Base-by-base conservation (phyloP, 352 stramenopile species). In the Pythium coloratum region DNA sequence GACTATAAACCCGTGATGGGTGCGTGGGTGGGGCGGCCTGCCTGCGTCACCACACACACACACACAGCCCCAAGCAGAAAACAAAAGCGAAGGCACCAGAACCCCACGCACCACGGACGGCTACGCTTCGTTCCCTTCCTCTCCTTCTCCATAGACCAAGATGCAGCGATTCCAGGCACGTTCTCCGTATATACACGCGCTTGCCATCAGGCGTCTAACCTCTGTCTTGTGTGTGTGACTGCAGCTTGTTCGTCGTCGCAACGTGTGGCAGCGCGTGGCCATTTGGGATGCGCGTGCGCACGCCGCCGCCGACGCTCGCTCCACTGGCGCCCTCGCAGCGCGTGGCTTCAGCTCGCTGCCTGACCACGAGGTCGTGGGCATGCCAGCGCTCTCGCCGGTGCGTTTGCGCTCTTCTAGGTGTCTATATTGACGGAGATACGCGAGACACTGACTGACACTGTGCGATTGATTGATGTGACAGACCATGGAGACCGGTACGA, bases 401-500 rank as follows among this genome's bases (percentile, higher is more conserved):
- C 59, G 76, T 70, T 59, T 24, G 20, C 20, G 20, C 20, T 24
- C 20, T 24, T 24, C 20, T 24, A 24, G 20, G 20, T 24, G 20
- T 24, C 20, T 24, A 24, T 24, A 24, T 24, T 24, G 20, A 24
- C 20, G 20, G 20, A 24, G 20, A 24, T 24, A 24, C 20, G 20
- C 20, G 20, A 24, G 20, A 24, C 20, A 24, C 20, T 24, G 20
- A 24, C 20, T 24, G 20, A 24, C 20, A 24, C 20, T 24, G 20
- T 24, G 20, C 20, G 20, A 24, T 24, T 24, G 20, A 24, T 24
- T 16, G 8, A 12, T 56, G 32, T 18, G 59, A 24, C 51, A 84
- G 73, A 99, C 97, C 3, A 99, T 99, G 97, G 88, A 97, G 76
- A 81, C 86, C 8, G 97, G 97, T 47, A 97, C 84, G 34, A 97